Conservation (phyloP, 768 basidiomycete genomes). For the Neoboletus brunneissimus region DNA sequence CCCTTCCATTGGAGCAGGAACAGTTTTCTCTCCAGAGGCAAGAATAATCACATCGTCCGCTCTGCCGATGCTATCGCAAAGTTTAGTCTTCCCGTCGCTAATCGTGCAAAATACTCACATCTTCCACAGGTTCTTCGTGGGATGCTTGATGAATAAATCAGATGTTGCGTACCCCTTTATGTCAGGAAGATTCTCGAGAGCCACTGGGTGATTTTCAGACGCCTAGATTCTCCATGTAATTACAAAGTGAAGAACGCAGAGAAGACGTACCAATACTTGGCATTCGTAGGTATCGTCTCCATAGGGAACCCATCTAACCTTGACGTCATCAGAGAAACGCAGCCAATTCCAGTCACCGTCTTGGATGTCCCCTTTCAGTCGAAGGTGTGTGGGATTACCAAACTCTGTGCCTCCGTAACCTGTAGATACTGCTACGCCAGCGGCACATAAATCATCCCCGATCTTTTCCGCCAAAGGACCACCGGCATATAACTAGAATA, state of each 20-base stretch:
- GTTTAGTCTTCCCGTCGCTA: neutral
- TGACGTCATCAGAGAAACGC: constrained; percentile 16
- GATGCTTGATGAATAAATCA: constrained; percentile 45
- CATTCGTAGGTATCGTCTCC: constrained; percentile 34
- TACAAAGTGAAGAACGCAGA: neutral
- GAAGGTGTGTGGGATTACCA: constrained; percentile 2
- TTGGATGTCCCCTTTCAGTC: neutral
- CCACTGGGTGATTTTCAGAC: neutral
- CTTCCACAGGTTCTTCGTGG: constrained; percentile 42
- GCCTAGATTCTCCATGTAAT: neutral
- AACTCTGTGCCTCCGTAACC: constrained; percentile 25
- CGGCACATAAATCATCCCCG: constrained; percentile 15
- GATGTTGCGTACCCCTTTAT: constrained; percentile 36
- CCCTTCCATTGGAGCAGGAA: constrained; percentile 33
- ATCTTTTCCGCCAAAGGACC: constrained; percentile 13
- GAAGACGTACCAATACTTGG: constrained; percentile 32
- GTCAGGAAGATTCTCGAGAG: constrained; percentile 36
- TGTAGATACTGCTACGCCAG: constrained; percentile 13
- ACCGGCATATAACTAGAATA: constrained; percentile 7
- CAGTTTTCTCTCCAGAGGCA: constrained; percentile 33
- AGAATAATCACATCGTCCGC: constrained; percentile 34
- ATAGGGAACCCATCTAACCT: constrained; percentile 30
- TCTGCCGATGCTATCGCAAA: constrained; percentile 35
- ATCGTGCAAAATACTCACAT: constrained; percentile 28
- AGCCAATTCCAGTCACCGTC: constrained; percentile 21